Evolutionary conservation across 2,329 filamentous ascomycete species (phyloP).

Genomic region (Lasiodiplodia sp.): DNA sequence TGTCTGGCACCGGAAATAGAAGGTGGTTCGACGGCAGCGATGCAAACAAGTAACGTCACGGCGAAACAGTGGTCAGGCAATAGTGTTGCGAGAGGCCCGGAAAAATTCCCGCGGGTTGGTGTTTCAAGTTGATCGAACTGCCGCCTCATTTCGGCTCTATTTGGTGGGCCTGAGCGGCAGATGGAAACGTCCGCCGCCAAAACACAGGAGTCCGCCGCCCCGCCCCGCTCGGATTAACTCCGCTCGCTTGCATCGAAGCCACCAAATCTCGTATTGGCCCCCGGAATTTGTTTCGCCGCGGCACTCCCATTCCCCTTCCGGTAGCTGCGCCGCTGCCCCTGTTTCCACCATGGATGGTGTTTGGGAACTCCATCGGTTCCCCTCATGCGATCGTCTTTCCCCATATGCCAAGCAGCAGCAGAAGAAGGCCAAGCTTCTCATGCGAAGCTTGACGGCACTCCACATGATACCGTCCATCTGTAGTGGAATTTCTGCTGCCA

Average conservation of each 20-base stretch:
- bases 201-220: background rate
- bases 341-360: background rate
- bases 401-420: background rate
- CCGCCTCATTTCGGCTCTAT: background rate
- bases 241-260: background rate
- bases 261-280: slow-evolving; percentile 6
- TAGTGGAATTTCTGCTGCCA: background rate
- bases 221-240: background rate
- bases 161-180: background rate
- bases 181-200: background rate
- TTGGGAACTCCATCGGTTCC: background rate
- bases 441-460: background rate
- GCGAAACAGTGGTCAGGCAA: too few relatives aligned
- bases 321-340: background rate
- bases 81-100: background rate
- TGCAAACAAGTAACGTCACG: background rate
- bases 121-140: background rate
- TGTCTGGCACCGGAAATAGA: background rate
- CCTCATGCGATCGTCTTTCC: background rate
- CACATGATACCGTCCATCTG: too few relatives aligned
- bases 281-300: background rate
- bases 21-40: background rate
- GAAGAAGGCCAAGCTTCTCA: background rate
- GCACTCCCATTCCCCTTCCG: background rate
- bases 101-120: background rate